Conservation (phyloP, 2,329 filamentous ascomycete genomes). For the Ustulina deusta region DNA sequence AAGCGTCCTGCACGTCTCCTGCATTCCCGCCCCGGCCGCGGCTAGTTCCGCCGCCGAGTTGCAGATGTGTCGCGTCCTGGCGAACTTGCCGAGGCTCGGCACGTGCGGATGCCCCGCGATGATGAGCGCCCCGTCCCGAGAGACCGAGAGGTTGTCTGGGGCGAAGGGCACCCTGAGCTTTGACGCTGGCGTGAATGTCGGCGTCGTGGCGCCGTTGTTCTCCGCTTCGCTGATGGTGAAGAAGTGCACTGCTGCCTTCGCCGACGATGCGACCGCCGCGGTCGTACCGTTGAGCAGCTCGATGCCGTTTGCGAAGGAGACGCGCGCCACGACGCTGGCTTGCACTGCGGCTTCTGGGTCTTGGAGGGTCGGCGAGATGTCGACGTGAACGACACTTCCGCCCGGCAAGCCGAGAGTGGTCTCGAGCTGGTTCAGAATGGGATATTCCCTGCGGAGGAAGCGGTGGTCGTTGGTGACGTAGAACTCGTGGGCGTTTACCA, state of each 20-base stretch:
- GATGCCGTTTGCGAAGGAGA: constrained; percentile 58
- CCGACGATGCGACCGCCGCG: constrained; percentile 55
- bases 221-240: constrained; percentile 43
- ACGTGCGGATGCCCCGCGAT: constrained; percentile 57
- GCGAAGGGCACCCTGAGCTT: constrained; percentile 52
- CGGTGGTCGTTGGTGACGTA: constrained; percentile 58
- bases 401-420: constrained; percentile 51
- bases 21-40: constrained; percentile 41
- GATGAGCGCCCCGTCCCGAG: constrained; percentile 50
- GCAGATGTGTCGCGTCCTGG: constrained; percentile 52
- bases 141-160: constrained; percentile 56
- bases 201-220: constrained; percentile 14
- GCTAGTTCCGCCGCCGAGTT: constrained; percentile 46
- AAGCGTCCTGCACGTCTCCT: constrained; percentile 40
- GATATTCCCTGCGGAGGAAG: constrained; percentile 47
- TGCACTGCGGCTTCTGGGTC: constrained; percentile 36
- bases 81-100: constrained; percentile 50
- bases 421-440: constrained; percentile 50
- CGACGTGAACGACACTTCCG: constrained; percentile 55
- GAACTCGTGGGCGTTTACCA: constrained; percentile 53
- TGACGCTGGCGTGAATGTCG: constrained; percentile 36
- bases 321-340: constrained; percentile 49
- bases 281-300: constrained; percentile 55
- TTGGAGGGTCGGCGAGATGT: constrained; percentile 39
- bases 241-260: constrained; percentile 47